These are phyloP conservation scores for Schizosaccharomyces cryophilus DNA, from an alignment of 805 yeast species.

Conservation along the genomic window DNA sequence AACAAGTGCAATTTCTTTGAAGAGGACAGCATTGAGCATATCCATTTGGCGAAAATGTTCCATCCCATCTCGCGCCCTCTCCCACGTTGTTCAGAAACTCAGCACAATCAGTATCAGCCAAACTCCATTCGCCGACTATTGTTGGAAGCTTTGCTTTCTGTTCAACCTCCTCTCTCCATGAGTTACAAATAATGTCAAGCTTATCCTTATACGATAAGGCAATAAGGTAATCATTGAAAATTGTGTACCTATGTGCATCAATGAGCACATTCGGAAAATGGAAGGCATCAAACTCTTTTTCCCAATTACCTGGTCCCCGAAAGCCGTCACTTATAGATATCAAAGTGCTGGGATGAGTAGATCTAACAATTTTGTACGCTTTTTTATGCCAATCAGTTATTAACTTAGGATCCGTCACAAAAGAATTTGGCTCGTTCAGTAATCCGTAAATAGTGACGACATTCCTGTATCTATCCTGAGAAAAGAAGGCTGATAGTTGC, in stretches of 20 bases:
- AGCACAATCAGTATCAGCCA: slow-evolving; percentile 71
- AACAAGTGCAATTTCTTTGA: slow-evolving; percentile 30
- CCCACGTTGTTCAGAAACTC: slow-evolving; percentile 63
- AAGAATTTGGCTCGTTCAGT: slow-evolving; percentile 45
- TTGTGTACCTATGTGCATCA: slow-evolving; percentile 75
- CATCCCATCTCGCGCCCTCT: slow-evolving; percentile 54
- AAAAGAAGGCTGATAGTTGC: slow-evolving; percentile 36
- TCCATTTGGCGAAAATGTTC: slow-evolving; percentile 19
- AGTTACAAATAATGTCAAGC: slow-evolving; percentile 16
- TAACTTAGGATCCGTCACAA: slow-evolving; percentile 28
- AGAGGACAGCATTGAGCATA: slow-evolving; percentile 9
- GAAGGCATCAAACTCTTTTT: slow-evolving; percentile 23
- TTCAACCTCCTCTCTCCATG: slow-evolving; percentile 21
- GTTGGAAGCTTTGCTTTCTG: slow-evolving; percentile 19
- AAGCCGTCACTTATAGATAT: slow-evolving; percentile 60
- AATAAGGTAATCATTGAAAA: slow-evolving; percentile 21
- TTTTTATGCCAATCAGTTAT: slow-evolving; percentile 30
- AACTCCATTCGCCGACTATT: slow-evolving; percentile 61
- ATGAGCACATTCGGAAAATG: slow-evolving; percentile 39
- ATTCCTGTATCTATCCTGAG: slow-evolving; percentile 33
- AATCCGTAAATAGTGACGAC: slow-evolving; percentile 58
- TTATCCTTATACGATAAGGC: slow-evolving; percentile 13
- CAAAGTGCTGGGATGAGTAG: slow-evolving; percentile 25
- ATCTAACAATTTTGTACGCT: slow-evolving; percentile 30
- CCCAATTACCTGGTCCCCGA: slow-evolving; percentile 35